These are phyloP conservation scores for Parachaetomium inaequale DNA, from an alignment of 495 filamentous ascomycete species.

Conservation along the genomic window DNA sequence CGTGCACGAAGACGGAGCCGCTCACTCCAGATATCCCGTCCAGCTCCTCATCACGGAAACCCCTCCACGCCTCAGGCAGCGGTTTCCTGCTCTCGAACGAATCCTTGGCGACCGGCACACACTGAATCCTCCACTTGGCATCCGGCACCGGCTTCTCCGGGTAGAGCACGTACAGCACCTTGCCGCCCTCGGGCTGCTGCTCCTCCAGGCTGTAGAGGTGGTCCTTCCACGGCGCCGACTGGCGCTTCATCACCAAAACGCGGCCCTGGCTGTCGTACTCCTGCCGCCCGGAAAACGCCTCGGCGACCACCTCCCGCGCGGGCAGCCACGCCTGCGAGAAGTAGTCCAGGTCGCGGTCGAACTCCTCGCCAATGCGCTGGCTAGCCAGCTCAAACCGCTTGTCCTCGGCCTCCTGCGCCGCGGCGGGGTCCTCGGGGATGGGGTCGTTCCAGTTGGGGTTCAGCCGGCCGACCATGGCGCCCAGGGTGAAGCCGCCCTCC, in stretches of 20 bases:
- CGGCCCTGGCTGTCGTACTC: slow-evolving; percentile 68
- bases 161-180: slow-evolving; percentile 90
- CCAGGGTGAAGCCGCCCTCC: slow-evolving; percentile 74
- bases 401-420: slow-evolving; percentile 74
- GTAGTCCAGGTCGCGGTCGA: slow-evolving; percentile 70
- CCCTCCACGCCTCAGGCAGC: slow-evolving; percentile 86
- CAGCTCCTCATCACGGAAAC: slow-evolving; percentile 78
- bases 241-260: slow-evolving; percentile 72
- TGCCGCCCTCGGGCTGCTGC: slow-evolving; percentile 45
- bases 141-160: slow-evolving; percentile 67
- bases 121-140: slow-evolving; percentile 88
- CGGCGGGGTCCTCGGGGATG: slow-evolving; percentile 42
- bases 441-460: slow-evolving; percentile 69
- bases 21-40: slow-evolving; percentile 66
- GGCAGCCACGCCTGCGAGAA: slow-evolving; percentile 77
- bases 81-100: slow-evolving; percentile 89
- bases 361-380: slow-evolving; percentile 78
- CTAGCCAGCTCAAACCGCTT: slow-evolving; percentile 71
- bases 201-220: slow-evolving; percentile 87
- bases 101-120: slow-evolving; percentile 71
- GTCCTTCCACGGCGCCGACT: slow-evolving; percentile 87
- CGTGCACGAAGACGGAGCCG: slow-evolving; percentile 89
- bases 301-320: slow-evolving; percentile 70
- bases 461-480: slow-evolving; percentile 76
- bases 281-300: slow-evolving; percentile 62